Evolutionary conservation across 2,329 filamentous ascomycete species (phyloP).

Genomic region (Sphaerostilbella broomeana): DNA sequence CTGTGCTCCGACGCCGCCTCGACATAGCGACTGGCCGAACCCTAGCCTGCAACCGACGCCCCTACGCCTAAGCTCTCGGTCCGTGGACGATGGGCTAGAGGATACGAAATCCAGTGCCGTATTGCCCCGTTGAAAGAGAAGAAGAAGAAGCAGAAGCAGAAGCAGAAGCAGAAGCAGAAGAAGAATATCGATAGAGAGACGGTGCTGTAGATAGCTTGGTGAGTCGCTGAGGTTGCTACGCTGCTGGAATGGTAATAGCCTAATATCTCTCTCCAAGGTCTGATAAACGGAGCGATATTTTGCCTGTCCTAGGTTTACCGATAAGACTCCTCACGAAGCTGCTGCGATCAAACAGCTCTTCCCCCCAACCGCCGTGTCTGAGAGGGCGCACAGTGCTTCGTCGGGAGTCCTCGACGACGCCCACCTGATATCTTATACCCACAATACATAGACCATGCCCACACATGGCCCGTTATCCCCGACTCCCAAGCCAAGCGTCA

Average conservation of each 20-base stretch:
- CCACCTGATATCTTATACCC: neutral
- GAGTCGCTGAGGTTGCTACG: too few species aligned
- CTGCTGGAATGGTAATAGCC: too few species aligned
- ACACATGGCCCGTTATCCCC: constrained; percentile 44
- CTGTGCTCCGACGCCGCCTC: neutral
- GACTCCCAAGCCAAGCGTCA: constrained; percentile 40
- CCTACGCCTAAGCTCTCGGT: neutral
- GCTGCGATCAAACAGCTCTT: too few species aligned
- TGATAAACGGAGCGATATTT: too few species aligned
- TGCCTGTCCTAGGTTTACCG: too few species aligned
- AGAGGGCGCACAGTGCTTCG: too few species aligned
- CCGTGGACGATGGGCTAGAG: constrained; percentile 4
- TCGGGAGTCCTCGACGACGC: neutral
- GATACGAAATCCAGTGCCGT: neutral
- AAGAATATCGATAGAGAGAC: too few species aligned
- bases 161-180: too few species aligned
- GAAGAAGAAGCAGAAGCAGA: neutral
- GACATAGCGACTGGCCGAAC: neutral
- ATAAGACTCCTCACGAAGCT: too few species aligned
- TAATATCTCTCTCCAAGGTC: too few species aligned
- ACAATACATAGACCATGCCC: constrained; percentile 13
- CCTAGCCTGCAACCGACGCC: neutral
- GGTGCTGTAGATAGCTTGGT: neutral
- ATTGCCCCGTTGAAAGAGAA: constrained; percentile 3
- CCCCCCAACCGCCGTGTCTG: too few species aligned